These are phyloP conservation scores for Excoecaria agallocha DNA, from an alignment of 345 rosid genomes.

Conservation along the genomic window DNA sequence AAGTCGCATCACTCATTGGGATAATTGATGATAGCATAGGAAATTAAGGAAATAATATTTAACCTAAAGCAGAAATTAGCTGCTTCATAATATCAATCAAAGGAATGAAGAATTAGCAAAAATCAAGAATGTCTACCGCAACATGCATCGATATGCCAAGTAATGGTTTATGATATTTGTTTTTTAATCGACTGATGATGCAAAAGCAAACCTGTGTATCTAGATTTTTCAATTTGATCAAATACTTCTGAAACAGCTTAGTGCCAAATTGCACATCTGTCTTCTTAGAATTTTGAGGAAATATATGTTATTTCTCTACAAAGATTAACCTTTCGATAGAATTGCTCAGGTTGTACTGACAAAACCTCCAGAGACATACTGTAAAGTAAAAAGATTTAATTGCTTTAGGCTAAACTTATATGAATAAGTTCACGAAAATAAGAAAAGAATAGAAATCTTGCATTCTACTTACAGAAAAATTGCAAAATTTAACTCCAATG, in stretches of 20 bases:
- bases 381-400: too few relatives aligned
- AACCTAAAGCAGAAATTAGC: neutral
- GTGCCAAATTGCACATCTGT: slow-evolving; percentile 70
- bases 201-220: slow-evolving; percentile 68
- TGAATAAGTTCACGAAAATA: too few relatives aligned
- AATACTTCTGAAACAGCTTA: slow-evolving; percentile 58
- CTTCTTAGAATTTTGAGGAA: slow-evolving; percentile 47
- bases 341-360: slow-evolving; percentile 40
- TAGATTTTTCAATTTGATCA: slow-evolving; percentile 73
- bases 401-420: too few relatives aligned
- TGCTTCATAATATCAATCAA: too few relatives aligned
- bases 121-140: neutral
- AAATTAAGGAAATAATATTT: too few relatives aligned
- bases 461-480: too few relatives aligned
- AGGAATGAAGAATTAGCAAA: neutral
- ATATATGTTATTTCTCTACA: slow-evolving; percentile 44
- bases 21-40: too few relatives aligned
- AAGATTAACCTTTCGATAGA: slow-evolving; percentile 64
- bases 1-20: too few relatives aligned
- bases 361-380: slow-evolving; percentile 57
- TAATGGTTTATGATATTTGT: neutral
- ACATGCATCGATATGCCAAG: neutral
- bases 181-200: neutral
- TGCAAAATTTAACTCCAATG: too few relatives aligned
- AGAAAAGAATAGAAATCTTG: too few relatives aligned